Evolutionary conservation across 139 green algal species (phyloP).

Genomic region (Volvox africanus): DNA sequence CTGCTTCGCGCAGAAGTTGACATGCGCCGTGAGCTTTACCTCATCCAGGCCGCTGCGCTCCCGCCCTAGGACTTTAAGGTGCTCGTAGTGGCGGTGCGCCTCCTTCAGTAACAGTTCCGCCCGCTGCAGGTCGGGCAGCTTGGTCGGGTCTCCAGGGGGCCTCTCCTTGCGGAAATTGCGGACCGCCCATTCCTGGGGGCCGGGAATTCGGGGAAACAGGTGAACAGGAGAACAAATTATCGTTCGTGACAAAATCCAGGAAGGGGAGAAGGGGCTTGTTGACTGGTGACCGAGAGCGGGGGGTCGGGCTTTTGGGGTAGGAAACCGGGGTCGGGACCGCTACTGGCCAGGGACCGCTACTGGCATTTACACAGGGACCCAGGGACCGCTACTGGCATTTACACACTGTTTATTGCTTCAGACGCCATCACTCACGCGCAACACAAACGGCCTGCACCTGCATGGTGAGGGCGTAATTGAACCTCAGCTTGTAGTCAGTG

Average conservation of each 20-base stretch:
- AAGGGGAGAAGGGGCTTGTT: no score
- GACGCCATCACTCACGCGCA: background rate
- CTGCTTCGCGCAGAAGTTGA: slow-evolving; percentile 71
- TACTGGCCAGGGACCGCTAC: no score
- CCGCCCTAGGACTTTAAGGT: slow-evolving; percentile 45
- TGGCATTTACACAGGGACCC: no score
- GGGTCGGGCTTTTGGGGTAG: no score
- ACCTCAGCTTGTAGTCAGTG: slow-evolving; percentile 78
- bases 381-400: no score
- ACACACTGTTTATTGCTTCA: no score
- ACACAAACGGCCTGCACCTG: slow-evolving; percentile 70
- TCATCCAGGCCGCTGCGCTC: slow-evolving; percentile 61
- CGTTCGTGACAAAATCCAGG: no score
- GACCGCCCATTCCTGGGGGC: slow-evolving; percentile 79
- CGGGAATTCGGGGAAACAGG: background rate
- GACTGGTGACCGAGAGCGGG: no score
- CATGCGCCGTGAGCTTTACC: slow-evolving; percentile 69
- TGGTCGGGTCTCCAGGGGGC: slow-evolving; percentile 57
- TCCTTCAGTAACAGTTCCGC: slow-evolving; percentile 64
- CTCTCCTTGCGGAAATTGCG: slow-evolving; percentile 73
- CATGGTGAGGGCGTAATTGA: slow-evolving; percentile 86
- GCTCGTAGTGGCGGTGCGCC: slow-evolving; percentile 47
- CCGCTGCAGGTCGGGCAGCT: slow-evolving; percentile 55
- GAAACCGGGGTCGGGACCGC: no score
- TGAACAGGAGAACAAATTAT: no score